Evolutionary conservation across 2,329 filamentous ascomycete genomes (phyloP).

Genomic region (Alternaria novae-zelandiae): DNA sequence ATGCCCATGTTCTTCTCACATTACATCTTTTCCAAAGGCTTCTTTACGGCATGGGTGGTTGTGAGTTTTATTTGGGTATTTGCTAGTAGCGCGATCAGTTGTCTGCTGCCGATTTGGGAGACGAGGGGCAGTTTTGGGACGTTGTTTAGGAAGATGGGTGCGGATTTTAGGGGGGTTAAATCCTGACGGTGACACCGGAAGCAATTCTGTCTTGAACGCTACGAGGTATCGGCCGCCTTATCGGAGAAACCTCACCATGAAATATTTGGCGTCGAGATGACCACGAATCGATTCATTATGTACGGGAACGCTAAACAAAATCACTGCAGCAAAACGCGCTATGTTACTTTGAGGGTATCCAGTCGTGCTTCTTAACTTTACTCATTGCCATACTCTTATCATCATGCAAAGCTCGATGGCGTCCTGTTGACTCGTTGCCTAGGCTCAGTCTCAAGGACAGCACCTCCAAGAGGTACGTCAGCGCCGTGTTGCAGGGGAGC

Average conservation of each 20-base stretch:
- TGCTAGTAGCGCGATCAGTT: constrained; percentile 48
- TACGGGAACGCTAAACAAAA: not conserved
- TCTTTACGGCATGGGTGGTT: constrained; percentile 53
- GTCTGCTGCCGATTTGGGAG: constrained; percentile 53
- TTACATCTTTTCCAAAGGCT: constrained; percentile 50
- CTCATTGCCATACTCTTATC: not conserved
- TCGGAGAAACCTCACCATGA: no score
- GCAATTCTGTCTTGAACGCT: not conserved
- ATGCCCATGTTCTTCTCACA: constrained; percentile 53
- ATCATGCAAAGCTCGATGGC: constrained; percentile 17
- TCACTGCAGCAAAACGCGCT: not conserved
- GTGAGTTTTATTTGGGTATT: constrained; percentile 54
- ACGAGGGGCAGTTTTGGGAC: constrained; percentile 42
- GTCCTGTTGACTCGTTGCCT: constrained; percentile 15
- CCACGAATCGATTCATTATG: not conserved
- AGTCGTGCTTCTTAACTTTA: not conserved
- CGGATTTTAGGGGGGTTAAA: constrained; percentile 8
- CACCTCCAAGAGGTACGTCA: constrained; percentile 20
- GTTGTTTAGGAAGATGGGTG: constrained; percentile 17
- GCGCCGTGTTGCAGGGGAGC: constrained; percentile 17
- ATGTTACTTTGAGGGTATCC: not conserved
- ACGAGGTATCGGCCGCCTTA: not conserved
- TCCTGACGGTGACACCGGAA: not conserved
- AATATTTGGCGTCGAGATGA: not conserved
- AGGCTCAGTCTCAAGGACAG: constrained; percentile 14